These are phyloP conservation scores for Hypoxylon sp. DNA, from an alignment of 2,329 filamentous ascomycete genomes.

Conservation along the genomic window DNA sequence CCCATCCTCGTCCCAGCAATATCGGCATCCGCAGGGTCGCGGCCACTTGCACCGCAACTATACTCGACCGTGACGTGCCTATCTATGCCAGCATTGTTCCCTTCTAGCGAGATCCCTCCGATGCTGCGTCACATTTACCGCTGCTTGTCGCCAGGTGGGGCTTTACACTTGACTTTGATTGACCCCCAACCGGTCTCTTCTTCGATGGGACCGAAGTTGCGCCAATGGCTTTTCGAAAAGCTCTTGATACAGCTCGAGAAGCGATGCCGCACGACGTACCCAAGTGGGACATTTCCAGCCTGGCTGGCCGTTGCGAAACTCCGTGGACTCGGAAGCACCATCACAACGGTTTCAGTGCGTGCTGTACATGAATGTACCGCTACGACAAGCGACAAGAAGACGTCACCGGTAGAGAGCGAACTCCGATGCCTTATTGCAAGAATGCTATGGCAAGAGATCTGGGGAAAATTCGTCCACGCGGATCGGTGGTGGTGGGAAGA, in stretches of 20 bases:
- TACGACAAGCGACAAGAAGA: slow-evolving; percentile 39
- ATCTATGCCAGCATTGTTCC: slow-evolving; percentile 67
- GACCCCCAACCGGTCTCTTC: slow-evolving; percentile 70
- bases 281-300: slow-evolving; percentile 67
- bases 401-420: slow-evolving; percentile 57
- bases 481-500: slow-evolving; percentile 74
- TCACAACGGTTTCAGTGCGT: slow-evolving; percentile 63
- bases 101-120: slow-evolving; percentile 67
- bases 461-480: slow-evolving; percentile 65
- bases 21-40: slow-evolving; percentile 52
- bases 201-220: slow-evolving; percentile 68
- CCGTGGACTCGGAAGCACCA: slow-evolving; percentile 60
- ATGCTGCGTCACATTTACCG: slow-evolving; percentile 69
- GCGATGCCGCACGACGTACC: slow-evolving; percentile 70
- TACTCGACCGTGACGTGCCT: slow-evolving; percentile 67
- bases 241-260: slow-evolving; percentile 70
- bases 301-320: slow-evolving; percentile 70
- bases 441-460: slow-evolving; percentile 71
- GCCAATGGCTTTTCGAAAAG: slow-evolving; percentile 72
- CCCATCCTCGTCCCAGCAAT: slow-evolving; percentile 50
- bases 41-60: slow-evolving; percentile 55
- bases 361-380: slow-evolving; percentile 55
- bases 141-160: slow-evolving; percentile 66
- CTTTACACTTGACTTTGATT: slow-evolving; percentile 70
- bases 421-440: slow-evolving; percentile 66